Base-by-base conservation (phyloP, 2,329 filamentous ascomycete genomes). In the Fusarium sterilihyphosum region DNA sequence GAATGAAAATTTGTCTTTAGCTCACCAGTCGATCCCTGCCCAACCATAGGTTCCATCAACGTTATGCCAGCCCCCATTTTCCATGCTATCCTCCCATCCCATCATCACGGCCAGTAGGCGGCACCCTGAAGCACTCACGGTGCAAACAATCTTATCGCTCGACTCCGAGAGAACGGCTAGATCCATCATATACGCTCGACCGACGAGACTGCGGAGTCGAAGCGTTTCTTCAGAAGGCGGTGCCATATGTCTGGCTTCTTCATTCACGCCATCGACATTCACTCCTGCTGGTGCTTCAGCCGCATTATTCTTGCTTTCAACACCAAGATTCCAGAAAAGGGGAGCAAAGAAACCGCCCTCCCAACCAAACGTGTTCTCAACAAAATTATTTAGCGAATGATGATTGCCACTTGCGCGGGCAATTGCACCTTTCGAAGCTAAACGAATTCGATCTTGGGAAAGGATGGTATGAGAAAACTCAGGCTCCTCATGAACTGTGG, bases 291-390 rank as follows among this genome's bases (percentile, higher is more conserved):
- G 80, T 17, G 80, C 80, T 58, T 82, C 81, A 29, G 78, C 82
- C 20, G 81, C 83, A 59, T 83, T 84, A 65, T 83, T 83, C 71
- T 79, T 82, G 82, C 85, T 78, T 81, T 86, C 65, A 73, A 82
- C 52, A 8, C 93, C 94, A 2, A 97, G 85, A 58, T 91, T 92
- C 90, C 93, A 95, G 82, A 97, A 97, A 83, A 96, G 92, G 77
- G 90, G 89, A 20, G 89, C 88, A 82, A 93, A 97, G 85, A 97
- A 97, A 3, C 94, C 94, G 24, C 94, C 94, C 81, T 97, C 94
- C 94, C 94, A 97, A 37, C 94, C 94, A 46, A 94, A 91, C 4
- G 91, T 89, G 79, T 95, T 92, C 67, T 95, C 93, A 41, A 93
- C 88, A 80, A 93, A 94, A 76, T 89, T 90, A 73, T 88, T 87